Evolutionary conservation across 2,329 filamentous ascomycete genomes (phyloP), one percentile per base, ranked within the genome.

Genomic region (Eutypella sp.): DNA sequence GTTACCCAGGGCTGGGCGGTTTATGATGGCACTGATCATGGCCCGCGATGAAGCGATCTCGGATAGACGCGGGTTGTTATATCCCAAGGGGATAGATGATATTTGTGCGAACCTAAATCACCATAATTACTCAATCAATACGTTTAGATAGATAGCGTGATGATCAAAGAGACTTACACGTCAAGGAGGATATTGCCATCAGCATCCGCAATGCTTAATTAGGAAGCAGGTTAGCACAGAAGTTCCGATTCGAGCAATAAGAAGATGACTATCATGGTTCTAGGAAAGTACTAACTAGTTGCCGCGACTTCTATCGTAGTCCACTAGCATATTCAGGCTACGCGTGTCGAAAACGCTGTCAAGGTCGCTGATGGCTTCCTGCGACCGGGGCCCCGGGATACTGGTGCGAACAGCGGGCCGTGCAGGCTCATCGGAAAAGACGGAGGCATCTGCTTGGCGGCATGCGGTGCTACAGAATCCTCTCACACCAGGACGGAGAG

Each of bases 81-180:
- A 96, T 50, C 90, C 90, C 38, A 96, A 76, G 4, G 90, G 87
- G 58, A 96, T 96, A 37, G 89, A 95, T 52, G 90, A 89, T 61
- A 96, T 96, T 70, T 96, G 90, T 42, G 90, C 87, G 63, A 92
- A 92, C 48, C 84, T 86, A 40, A 15, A 25, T 19, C 22, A 11
- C 23, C 19, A 31, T 31, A 15, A 9, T 15, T 31, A 9, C 10
- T 31, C 27, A 31, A 31, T 31, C 10, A 15, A 9, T 5, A 31
- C n/a, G 10, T 15, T 5, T 31, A 11, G n/a, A 9, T 15, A 31
- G 3, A 15, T 15, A 31, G 27, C 27, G 3, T 5, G 27, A 15
- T 5, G 27, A 31, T 31, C 27, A 16, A 18, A 13, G 19, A 38
- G 11, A 65, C 77, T 69, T 70, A 85, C 71, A 87, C 84, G 58